Evolutionary conservation across 805 yeast genomes (phyloP).

Genomic region (Tanozyma kutaoensis): DNA sequence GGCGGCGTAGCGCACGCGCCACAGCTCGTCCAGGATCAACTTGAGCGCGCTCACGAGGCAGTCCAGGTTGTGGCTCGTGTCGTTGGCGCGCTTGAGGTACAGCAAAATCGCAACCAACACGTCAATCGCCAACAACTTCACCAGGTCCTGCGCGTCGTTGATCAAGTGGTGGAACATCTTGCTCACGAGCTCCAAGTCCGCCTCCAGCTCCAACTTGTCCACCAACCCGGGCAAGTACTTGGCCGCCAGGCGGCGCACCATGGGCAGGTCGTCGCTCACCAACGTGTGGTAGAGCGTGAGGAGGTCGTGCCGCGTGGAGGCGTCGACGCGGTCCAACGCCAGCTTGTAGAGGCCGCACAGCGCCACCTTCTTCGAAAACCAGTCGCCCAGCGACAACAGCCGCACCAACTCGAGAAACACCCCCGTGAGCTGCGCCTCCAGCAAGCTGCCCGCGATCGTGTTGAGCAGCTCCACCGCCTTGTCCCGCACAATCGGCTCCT

Average conservation of each 20-base stretch:
- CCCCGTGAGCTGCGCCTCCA: conserved; percentile 47
- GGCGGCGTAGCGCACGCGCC: conserved; percentile 98
- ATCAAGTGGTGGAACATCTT: conserved; percentile 70
- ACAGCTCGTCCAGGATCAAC: conserved; percentile 77
- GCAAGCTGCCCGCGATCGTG: conserved; percentile 48
- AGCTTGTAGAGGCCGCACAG: conserved; percentile 79
- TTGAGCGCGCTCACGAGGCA: conserved; percentile 52
- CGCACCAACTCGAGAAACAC: conserved; percentile 67
- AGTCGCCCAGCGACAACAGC: conserved; percentile 71
- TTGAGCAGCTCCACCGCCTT: conserved; percentile 83
- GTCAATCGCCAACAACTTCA: conserved; percentile 80
- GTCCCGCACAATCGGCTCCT: conserved; percentile 93
- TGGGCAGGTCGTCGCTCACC: conserved; percentile 86
- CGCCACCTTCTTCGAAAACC: conserved; percentile 91
- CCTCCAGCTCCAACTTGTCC: conserved; percentile 38
- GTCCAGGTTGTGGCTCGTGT: conserved; percentile 46
- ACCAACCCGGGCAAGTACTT: conserved; percentile 66
- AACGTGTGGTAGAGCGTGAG: conserved; percentile 56
- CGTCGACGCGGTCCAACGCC: conserved; percentile 46
- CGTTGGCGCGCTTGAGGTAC: conserved; percentile 47
- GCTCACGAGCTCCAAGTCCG: conserved; percentile 68
- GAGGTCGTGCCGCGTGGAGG: conserved; percentile 43
- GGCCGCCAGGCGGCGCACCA: conserved; percentile 95
- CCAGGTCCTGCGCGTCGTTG: conserved; percentile 88
- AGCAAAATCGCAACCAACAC: conserved; percentile 71